Conservation (phyloP, 1,139 yeast genomes). For the Arxiozyma heterogenica region DNA sequence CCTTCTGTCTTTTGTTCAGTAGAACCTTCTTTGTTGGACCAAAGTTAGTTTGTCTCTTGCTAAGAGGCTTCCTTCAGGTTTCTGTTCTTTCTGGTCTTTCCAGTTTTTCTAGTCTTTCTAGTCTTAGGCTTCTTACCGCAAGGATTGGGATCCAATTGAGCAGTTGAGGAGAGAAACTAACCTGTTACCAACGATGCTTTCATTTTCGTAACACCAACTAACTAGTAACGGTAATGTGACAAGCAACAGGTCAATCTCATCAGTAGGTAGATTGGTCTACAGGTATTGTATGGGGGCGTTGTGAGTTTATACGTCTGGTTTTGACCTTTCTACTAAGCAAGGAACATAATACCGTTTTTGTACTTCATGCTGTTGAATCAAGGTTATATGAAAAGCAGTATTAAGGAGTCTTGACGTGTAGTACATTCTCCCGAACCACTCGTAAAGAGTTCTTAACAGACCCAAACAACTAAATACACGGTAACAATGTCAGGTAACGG, state of each 20-base stretch:
- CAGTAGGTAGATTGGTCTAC: neutral
- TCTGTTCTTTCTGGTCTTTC: neutral
- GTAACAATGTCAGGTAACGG: slow-evolving; percentile 71
- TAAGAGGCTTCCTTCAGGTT: neutral
- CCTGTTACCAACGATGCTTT: no score
- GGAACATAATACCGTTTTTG: no score
- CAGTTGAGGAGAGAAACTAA: neutral
- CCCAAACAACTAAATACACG: slow-evolving; percentile 14
- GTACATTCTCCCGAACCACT: neutral
- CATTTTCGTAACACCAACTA: neutral
- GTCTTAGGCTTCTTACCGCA: neutral
- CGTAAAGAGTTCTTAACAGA: neutral
- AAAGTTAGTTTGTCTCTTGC: neutral
- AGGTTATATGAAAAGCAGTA: neutral
- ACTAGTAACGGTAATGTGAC: neutral
- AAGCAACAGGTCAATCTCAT: neutral
- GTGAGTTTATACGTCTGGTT: no score
- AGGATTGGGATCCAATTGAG: neutral
- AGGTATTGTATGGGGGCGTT: neutral
- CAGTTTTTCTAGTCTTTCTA: neutral
- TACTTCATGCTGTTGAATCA: neutral
- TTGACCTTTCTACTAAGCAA: no score
- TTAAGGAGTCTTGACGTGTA: no score
- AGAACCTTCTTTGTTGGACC: neutral
- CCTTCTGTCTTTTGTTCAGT: neutral